Base-by-base conservation (phyloP, 345 rosid genomes). In the Alliaria petiolata region DNA sequence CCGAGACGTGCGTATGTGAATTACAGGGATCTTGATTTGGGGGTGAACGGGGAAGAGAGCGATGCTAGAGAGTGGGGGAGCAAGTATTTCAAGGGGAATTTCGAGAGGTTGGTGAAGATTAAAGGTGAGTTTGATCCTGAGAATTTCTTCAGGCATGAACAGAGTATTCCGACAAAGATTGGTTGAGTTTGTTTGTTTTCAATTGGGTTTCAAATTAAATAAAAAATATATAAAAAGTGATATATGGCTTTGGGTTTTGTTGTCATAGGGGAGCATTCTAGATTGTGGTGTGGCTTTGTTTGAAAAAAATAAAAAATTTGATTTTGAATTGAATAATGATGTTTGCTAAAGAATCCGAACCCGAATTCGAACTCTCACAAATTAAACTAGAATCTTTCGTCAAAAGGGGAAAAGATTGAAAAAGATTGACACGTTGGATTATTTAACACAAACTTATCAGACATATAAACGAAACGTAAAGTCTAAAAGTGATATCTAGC, bases 141-240 rank as follows among this genome's bases (percentile, higher is more conserved):
- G 1, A 86, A 88, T 65, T 87, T 79, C 77, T 81, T 88, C 72
- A 76, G 82, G 74, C 78, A 77, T 80, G 83, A 83, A 75, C 90
- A 88, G 63, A 88, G 93, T 54, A 75, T 88, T 55, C 93, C 90
- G 0, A 71, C 71, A 44, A 58, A 43, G 76, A 58, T 70, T 28
- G 70, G 53, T 46, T 62, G 30, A 30, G 5, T n/a, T 28, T 33
- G 14, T 4, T 65, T 40, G 16, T 8, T 47, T 34, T 7, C 2
- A 31, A 16, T 25, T 31, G 47, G 70, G 4, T 39, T 39, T 42
- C 3, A 36, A 22, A 15, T 13, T 50, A 14, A 52, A 47, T 17
- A 28, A 30, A 16, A 31, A 2, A 19, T 7, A 38, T 28, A 38
- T 5, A 28, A 61, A 13, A 50, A 38, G 33, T 50, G 20, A 44